Conservation (phyloP, 352 stramenopile genomes). For the Thraustochytrium sp. region DNA sequence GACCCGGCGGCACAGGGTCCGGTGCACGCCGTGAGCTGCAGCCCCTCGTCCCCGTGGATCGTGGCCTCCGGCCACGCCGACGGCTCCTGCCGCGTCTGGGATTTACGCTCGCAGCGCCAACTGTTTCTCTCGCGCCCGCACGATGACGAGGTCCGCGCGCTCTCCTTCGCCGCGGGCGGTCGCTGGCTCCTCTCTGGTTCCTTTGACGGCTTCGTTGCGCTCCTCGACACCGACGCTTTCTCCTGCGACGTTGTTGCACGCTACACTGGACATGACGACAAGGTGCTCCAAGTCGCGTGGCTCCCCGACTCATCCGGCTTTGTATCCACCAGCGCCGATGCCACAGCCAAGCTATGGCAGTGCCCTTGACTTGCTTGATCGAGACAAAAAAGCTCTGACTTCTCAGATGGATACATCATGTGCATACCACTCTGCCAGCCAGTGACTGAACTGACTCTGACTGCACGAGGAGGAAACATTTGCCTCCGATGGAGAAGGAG, state of each 20-base stretch:
- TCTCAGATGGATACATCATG: too few relatives aligned
- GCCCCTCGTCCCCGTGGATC: not conserved
- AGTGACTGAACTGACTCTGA: too few relatives aligned
- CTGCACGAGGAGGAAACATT: too few relatives aligned
- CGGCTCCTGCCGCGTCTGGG: not conserved
- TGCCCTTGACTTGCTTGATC: too few relatives aligned
- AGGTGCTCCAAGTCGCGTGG: constrained; percentile 16
- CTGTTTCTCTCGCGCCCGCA: not conserved
- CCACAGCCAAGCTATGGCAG: constrained; percentile 23
- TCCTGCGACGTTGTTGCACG: not conserved
- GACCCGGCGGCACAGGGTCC: not conserved
- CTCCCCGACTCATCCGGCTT: not conserved
- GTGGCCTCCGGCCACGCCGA: not conserved
- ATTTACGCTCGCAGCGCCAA: not conserved
- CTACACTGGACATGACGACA: not conserved
- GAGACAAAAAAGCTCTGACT: too few relatives aligned
- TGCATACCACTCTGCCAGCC: too few relatives aligned
- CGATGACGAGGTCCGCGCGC: constrained; percentile 7
- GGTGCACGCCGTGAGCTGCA: not conserved
- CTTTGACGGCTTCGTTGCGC: constrained; percentile 8
- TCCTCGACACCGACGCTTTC: not conserved
- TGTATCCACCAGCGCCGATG: not conserved
- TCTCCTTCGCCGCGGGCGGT: not conserved
- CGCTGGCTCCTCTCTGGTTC: constrained; percentile 3
- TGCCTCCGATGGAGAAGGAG: too few relatives aligned